phyloP scores from a whole-genome alignment of 768 basidiomycete genomes.

The Calocybe gangraenosa region DNA sequence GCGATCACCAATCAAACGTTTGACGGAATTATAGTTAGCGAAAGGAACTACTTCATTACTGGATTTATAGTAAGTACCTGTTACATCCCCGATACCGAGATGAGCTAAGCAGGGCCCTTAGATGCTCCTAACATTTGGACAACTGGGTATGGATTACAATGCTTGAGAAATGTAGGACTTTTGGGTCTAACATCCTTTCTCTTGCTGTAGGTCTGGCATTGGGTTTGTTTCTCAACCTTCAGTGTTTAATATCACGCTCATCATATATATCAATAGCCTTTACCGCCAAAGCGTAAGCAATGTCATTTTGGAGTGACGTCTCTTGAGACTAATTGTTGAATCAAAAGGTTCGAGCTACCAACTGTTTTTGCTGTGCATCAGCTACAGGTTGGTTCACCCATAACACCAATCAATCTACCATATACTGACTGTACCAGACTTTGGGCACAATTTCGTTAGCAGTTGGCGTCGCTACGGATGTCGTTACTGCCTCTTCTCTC shows the following conservation, averaged over 20 bases:
- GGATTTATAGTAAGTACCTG: slow-evolving; percentile 44
- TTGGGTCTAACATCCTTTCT: neutral
- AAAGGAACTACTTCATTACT: slow-evolving; percentile 49
- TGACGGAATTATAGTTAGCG: slow-evolving; percentile 42
- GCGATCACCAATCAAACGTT: neutral
- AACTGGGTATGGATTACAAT: slow-evolving; percentile 37
- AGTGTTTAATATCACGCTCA: neutral
- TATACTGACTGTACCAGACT: slow-evolving; percentile 24
- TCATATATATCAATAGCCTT: slow-evolving; percentile 22
- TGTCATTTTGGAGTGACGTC: neutral
- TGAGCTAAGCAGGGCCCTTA: slow-evolving; percentile 15
- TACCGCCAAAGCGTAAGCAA: slow-evolving; percentile 42
- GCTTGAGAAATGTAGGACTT: neutral
- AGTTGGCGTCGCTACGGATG: slow-evolving; percentile 51
- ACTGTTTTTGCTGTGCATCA: slow-evolving; percentile 36
- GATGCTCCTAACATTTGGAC: slow-evolving; percentile 43
- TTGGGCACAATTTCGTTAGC: slow-evolving; percentile 51
- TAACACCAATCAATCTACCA: neutral
- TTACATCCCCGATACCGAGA: neutral
- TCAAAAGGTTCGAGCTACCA: slow-evolving; percentile 35
- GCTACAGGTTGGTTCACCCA: slow-evolving; percentile 35
- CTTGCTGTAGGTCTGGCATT: slow-evolving; percentile 30
- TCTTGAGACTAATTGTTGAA: neutral
- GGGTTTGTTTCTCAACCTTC: slow-evolving; percentile 23
- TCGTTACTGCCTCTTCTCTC: slow-evolving; percentile 52